A percentile compares a stretch with the other conserved stretches of the same genome.
Conservation (phyloP, 2,329 filamentous ascomycete genomes). For the Scedosporium minutisporum region DNA sequence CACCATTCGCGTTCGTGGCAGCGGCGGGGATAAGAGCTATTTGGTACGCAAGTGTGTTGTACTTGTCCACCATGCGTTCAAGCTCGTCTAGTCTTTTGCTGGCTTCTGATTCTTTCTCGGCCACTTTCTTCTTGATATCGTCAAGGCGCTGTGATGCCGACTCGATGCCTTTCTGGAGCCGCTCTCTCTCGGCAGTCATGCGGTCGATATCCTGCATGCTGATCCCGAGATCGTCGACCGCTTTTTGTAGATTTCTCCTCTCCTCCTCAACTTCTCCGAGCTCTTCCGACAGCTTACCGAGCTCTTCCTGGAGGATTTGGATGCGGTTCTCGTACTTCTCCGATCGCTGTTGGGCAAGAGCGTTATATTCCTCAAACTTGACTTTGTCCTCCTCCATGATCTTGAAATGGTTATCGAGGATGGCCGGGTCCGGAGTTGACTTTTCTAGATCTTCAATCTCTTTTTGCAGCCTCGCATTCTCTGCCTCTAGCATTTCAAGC, state of each 20-base stretch:
- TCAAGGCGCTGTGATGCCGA: conserved; percentile 66
- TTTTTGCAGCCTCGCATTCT: conserved; percentile 69
- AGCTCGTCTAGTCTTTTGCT: conserved; percentile 80
- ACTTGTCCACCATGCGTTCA: conserved; percentile 80
- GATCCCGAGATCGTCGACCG: conserved; percentile 87
- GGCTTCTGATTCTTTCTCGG: conserved; percentile 82
- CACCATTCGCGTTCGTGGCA: conserved; percentile 75
- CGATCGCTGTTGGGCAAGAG: conserved; percentile 69
- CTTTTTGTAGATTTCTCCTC: conserved; percentile 66
- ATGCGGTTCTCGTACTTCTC: conserved; percentile 81
- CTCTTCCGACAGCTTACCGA: conserved; percentile 68
- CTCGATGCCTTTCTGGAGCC: conserved; percentile 82
- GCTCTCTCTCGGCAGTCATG: conserved; percentile 91
- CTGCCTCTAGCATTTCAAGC: conserved; percentile 74
- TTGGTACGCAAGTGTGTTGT: conserved; percentile 91
- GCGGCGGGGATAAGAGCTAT: conserved; percentile 81
- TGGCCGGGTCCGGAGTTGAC: conserved; percentile 70
- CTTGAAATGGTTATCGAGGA: conserved; percentile 80
- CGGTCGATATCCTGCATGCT: conserved; percentile 98
- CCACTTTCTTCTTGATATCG: conserved; percentile 72
- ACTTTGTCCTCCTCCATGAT: conserved; percentile 89
- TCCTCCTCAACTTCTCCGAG: conserved; percentile 76
- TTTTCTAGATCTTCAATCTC: conserved; percentile 89
- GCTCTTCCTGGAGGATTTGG: conserved; percentile 74
- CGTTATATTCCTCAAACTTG: conserved; percentile 95